Evolutionary conservation across 2,329 filamentous ascomycete species (phyloP), one percentile per base, ranked within the genome.

Genomic region (Penicillium janthinellum): DNA sequence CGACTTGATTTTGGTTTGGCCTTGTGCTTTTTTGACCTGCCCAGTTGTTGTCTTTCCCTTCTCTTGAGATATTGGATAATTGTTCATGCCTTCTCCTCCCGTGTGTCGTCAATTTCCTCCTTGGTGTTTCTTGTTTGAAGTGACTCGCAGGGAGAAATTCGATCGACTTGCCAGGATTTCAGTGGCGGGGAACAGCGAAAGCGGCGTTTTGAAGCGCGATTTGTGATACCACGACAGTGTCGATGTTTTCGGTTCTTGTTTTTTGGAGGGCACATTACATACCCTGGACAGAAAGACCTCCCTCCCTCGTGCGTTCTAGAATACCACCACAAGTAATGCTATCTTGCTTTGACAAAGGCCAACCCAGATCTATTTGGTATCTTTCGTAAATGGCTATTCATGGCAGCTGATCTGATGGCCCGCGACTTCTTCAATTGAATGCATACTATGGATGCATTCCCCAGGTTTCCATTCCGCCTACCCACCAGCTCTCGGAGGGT

Each of bases 191-290:
- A 51, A 4, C 34, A 37, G 17, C 17, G 49, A 20, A 28, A 50
- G 35, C 47, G 58, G 58, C 59, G 50, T 58, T 57, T 47, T 53
- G 53, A 31, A 52, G 54, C 35, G 48, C 34, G 37, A 44, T 54
- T 58, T 57, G 39, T 58, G 61, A 63, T 63, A 63, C 61, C 61
- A 63, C 56, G 17, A 52, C 49, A 41, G 49, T 41, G 17, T 53
- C 42, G 42, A 38, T 48, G 22, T 58, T 52, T 60, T 34, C 53
- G 22, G 37, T 60, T 44, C 17, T 57, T 54, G 45, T 51, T 53
- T 12, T 17, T 42, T 42, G 3, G 45, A 15, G 5, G 15, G 45
- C 6, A 4, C 12, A 11, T 34, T 34, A 48, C 28, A 48, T 48
- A 31, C 4, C 14, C 15, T 34, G 15, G 45, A 17, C 28, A 34